phyloP scores from a whole-genome alignment of 257 asterid species.

The Paraleonurus japonicus region DNA sequence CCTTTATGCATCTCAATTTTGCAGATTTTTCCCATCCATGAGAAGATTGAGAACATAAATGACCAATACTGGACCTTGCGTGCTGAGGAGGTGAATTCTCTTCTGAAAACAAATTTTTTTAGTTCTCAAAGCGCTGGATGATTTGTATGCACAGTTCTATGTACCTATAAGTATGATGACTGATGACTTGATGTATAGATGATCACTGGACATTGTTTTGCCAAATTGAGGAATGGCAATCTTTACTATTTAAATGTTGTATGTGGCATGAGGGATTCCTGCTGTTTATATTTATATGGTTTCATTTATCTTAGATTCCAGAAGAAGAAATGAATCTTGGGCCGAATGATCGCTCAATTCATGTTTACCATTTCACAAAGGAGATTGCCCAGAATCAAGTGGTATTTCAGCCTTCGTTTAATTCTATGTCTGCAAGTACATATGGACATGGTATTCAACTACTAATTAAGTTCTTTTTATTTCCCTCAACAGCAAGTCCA shows the following conservation, averaged over 20 bases:
- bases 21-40: slow-evolving; percentile 81
- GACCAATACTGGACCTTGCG: slow-evolving; percentile 96
- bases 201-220: not conserved
- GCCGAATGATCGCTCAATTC: slow-evolving; percentile 73
- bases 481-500: slow-evolving; percentile 67
- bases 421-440: slow-evolving; percentile 4
- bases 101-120: slow-evolving; percentile 10
- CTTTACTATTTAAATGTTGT: not conserved
- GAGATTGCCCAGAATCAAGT: slow-evolving; percentile 80
- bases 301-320: slow-evolving; percentile 55
- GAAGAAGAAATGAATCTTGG: slow-evolving; percentile 90
- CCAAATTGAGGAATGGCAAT: slow-evolving; percentile 11
- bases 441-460: not conserved
- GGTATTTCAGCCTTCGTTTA: slow-evolving; percentile 42
- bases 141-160: not conserved
- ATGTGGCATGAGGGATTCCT: not conserved
- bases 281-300: slow-evolving; percentile 17
- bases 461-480: slow-evolving; percentile 9
- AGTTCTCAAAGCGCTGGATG: not conserved
- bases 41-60: slow-evolving; percentile 89
- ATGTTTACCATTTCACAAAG: slow-evolving; percentile 83
- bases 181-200: slow-evolving; percentile 4
- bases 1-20: slow-evolving; percentile 20
- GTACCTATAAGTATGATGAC: not conserved
- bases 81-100: slow-evolving; percentile 78